A percentile compares a stretch with the other conserved stretches of the same genome.
These are phyloP conservation scores for Pezicula rhizophila DNA, from an alignment of 2,329 filamentous ascomycete genomes.

Conservation along the genomic window DNA sequence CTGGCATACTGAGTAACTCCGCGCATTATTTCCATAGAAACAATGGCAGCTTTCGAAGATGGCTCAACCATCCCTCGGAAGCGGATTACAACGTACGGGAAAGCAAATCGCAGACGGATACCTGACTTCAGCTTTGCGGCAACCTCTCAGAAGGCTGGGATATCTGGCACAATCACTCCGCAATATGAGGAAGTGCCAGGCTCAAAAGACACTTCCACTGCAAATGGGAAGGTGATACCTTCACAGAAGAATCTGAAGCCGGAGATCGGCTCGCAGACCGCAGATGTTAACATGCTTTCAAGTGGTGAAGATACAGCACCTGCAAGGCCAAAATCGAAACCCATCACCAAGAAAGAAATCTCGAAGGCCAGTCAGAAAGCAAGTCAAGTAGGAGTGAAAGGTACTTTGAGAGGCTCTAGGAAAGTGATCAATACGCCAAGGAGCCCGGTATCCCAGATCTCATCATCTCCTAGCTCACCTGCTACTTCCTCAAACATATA, in stretches of 20 bases:
- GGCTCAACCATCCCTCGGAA: slow-evolving; percentile 17
- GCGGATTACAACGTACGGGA: slow-evolving; percentile 27
- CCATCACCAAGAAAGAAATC: neutral
- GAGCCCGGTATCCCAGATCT: slow-evolving; percentile 1
- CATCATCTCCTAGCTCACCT: slow-evolving; percentile 3
- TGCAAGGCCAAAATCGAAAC: slow-evolving; percentile 2
- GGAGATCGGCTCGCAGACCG: neutral
- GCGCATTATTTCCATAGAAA: neutral
- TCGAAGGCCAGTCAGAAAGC: neutral
- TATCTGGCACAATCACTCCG: slow-evolving; percentile 4
- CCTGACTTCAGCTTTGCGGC: slow-evolving; percentile 21
- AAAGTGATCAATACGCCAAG: neutral
- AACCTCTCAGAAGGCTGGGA: slow-evolving; percentile 13
- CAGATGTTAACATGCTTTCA: slow-evolving; percentile 13
- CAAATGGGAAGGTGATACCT: neutral
- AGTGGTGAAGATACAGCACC: slow-evolving; percentile 16
- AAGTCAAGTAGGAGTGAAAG: neutral
- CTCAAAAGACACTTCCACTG: neutral
- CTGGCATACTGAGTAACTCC: too few species aligned
- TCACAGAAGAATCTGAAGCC: neutral
- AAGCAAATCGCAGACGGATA: slow-evolving; percentile 22
- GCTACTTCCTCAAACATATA: slow-evolving; percentile 10
- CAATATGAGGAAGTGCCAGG: neutral
- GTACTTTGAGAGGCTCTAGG: neutral
- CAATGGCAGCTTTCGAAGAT: slow-evolving; percentile 24